phyloP scores from a whole-genome alignment of 192 early-diverging fungal genomes.

The Gaertneriomyces sp. region DNA sequence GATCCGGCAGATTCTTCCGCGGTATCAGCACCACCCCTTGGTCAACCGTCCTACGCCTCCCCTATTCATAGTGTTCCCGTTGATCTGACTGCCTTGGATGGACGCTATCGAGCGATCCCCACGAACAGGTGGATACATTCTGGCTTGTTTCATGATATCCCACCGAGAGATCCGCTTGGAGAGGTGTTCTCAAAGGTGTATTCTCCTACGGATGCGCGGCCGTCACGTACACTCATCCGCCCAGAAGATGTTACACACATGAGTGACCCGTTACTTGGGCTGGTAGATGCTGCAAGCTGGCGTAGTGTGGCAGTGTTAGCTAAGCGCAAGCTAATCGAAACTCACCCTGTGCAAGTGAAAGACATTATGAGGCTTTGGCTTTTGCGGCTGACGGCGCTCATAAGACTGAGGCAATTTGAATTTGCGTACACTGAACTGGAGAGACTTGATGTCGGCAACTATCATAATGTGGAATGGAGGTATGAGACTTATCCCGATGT shows the following conservation, averaged over 20 bases:
- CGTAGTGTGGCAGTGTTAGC: constrained; percentile 31
- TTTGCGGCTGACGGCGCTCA: constrained; percentile 32
- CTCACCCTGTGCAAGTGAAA: constrained; percentile 29
- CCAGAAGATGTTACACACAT: constrained; percentile 17
- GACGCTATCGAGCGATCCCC: constrained; percentile 15
- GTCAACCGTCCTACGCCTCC: too few relatives aligned
- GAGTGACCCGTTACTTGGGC: constrained; percentile 24
- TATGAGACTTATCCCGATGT: constrained; percentile 33
- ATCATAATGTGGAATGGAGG: neutral
- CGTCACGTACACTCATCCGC: constrained; percentile 17
- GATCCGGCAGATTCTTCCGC: too few relatives aligned
- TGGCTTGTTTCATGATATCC: constrained; percentile 38
- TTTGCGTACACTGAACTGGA: constrained; percentile 34
- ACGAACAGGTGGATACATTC: constrained; percentile 39
- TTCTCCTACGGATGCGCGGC: constrained; percentile 19
- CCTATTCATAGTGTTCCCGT: too few relatives aligned
- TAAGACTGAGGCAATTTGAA: constrained; percentile 35
- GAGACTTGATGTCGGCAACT: constrained; percentile 7
- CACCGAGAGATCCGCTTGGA: constrained; percentile 33
- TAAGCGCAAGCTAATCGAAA: constrained; percentile 27
- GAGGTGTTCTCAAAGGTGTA: constrained; percentile 37
- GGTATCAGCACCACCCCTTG: too few relatives aligned
- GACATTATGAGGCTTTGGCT: constrained; percentile 37
- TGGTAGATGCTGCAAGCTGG: constrained; percentile 34
- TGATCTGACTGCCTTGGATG: constrained; percentile 9